phyloP scores from a whole-genome alignment of 192 early-diverging fungal species.

The Entrophospora sp. region DNA sequence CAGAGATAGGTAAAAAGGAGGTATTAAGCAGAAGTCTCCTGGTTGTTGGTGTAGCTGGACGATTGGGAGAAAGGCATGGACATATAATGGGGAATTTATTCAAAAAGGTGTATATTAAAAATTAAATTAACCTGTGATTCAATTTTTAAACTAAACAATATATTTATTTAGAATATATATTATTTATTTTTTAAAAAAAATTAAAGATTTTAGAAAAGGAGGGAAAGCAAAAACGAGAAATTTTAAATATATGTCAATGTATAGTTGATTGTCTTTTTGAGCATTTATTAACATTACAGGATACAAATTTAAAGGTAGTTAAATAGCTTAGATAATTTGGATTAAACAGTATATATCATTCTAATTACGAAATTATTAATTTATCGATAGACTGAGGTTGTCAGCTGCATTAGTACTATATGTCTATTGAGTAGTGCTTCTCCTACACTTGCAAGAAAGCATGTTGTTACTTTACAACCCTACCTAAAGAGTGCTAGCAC shows the following conservation, averaged over 20 bases:
- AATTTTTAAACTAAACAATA: constrained; percentile 4
- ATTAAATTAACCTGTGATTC: constrained; percentile 7
- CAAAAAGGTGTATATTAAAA: constrained; percentile 21
- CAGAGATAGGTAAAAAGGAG: constrained; percentile 10
- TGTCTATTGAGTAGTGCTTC: constrained; percentile 43
- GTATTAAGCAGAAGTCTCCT: constrained; percentile 15
- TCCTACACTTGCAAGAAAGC: constrained; percentile 42
- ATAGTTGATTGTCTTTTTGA: constrained; percentile 74
- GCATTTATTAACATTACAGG: constrained; percentile 56
- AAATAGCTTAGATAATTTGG: no score
- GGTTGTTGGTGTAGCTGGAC: constrained; percentile 21
- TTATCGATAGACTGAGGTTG: constrained; percentile 14
- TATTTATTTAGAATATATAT: constrained; percentile 2
- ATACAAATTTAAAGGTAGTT: constrained; percentile 27
- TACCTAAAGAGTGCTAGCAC: constrained; percentile 41
- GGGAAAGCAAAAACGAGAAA: constrained; percentile 30
- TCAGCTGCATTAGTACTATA: constrained; percentile 39
- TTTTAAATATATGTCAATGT: constrained; percentile 48
- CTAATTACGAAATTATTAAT: no score
- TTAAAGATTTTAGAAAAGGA: constrained; percentile 35
- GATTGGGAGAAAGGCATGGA: constrained; percentile 13
- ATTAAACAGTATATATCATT: no score
- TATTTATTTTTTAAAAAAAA: constrained; percentile 26
- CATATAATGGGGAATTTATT: constrained; percentile 12
- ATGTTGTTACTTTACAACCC: constrained; percentile 42